These are phyloP conservation scores for Russula vinacea DNA, from an alignment of 768 basidiomycete genomes.

Conservation along the genomic window DNA sequence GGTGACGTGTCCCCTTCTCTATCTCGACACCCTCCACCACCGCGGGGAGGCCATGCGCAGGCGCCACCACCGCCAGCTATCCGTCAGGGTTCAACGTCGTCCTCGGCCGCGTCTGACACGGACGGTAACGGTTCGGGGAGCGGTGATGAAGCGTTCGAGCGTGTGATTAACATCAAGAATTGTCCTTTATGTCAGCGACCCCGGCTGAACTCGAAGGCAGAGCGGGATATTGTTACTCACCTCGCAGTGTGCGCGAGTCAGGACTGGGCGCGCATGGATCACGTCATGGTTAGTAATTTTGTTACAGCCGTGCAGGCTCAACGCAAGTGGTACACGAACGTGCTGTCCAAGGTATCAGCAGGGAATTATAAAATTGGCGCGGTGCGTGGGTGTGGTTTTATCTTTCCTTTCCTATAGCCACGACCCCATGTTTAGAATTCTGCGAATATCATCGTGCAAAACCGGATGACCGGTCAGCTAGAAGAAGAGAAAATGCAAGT, in stretches of 20 bases:
- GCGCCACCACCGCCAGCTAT: background rate
- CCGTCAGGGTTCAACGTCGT: constrained; percentile 37
- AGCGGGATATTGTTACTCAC: constrained; percentile 94
- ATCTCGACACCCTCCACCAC: background rate
- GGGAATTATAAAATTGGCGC: constrained; percentile 91
- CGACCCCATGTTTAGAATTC: constrained; percentile 61
- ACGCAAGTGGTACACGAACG: constrained; percentile 93
- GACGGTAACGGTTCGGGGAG: constrained; percentile 29
- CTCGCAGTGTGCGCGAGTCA: constrained; percentile 92
- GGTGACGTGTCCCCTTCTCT: constrained; percentile 25
- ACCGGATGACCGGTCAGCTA: constrained; percentile 83
- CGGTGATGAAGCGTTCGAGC: constrained; percentile 53
- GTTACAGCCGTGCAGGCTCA: constrained; percentile 94
- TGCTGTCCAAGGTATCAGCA: constrained; percentile 79
- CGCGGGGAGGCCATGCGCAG: background rate
- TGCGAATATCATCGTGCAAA: constrained; percentile 97
- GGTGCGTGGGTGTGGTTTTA: constrained; percentile 44
- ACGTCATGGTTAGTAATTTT: constrained; percentile 90
- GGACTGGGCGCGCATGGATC: constrained; percentile 87
- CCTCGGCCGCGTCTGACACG: constrained; percentile 46
- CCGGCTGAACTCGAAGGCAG: constrained; percentile 78
- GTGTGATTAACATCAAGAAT: constrained; percentile 91
- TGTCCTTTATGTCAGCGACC: constrained; percentile 94
- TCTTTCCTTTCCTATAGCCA: constrained; percentile 3
- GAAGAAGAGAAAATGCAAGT: constrained; percentile 99